Evolutionary conservation across 768 basidiomycete species (phyloP), one percentile per base, ranked within the genome.

Genomic region (Porphyrellus cyaneotinctus): DNA sequence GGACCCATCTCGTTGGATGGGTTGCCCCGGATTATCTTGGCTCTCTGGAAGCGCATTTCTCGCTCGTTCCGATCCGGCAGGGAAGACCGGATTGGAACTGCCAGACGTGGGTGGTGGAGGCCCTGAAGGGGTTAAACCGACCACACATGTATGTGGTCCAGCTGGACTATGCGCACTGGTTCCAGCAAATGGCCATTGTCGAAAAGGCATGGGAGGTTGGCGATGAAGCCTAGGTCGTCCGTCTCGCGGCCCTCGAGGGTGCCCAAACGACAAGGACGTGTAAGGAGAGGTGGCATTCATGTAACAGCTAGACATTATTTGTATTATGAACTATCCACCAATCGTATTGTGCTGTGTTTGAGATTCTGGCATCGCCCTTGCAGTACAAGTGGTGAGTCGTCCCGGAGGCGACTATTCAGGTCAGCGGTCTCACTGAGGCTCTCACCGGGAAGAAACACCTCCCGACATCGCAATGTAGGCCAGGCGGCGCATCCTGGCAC

Each of bases 21-120:
- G 0, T 58, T 48, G 13, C 56, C 3, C 43, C 43, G 9, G 43
- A 45, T 2, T 32, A 23, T 22, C 22, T 45, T 4, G 31, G 18
- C 2, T 9, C 43, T 32, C 43, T 45, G 13, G 43, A 45, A 13
- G 32, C 6, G 26, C 43, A 45, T 11, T 22, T 63, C 0, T 28
- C 51, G 0, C 62, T 53, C 5, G 49, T 63, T 13, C 52, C 51
- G 22, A 45, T 63, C 12, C 36, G 35, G 26, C 54, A 61, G 12
- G 49, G 53, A 4, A 33, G 39, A 5, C 12, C 39, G 2, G 39
- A 41, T 9, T 41, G 39, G 39, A 41, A 41, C n/a, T 41, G 39
- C 39, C 61, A 64, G 45, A 64, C 48, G 5, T 64, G 62, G 61
- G 61, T 63, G 0, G 53, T 58, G 2, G 62, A 63, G 15, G 58